Evolutionary conservation across 805 yeast species (phyloP), one percentile per base, ranked within the genome.

Genomic region (Saccharomycopsis synnaedendra): DNA sequence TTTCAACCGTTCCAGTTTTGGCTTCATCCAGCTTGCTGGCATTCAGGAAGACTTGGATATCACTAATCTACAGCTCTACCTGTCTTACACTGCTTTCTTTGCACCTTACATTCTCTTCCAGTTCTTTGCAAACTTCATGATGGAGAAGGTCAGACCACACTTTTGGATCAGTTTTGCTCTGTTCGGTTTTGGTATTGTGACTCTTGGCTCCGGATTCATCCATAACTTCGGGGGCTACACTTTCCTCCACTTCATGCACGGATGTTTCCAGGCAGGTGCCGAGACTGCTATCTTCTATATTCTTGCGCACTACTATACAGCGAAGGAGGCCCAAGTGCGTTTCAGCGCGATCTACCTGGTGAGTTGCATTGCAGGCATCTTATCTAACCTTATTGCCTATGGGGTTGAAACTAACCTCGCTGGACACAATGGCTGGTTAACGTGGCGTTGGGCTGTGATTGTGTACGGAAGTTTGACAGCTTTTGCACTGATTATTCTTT

Each of bases 271-370:
- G 62, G 74, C 85, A 31, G 82, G 86, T 35, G 74, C 82, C 55
- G 82, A 82, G 65, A 89, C 89, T 1, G 82, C 85, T 28, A 76
- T 83, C 54, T 83, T 82, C 61, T 82, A 81, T 60, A 68, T 82
- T 48, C 66, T 82, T 56, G 70, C 84, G 33, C 42, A 41, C 29
- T 50, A 50, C 27, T 82, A 82, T 63, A 67, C 75, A 38, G 71
- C 80, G 45, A 63, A 63, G 11, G 89, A 82, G 61, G 74, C 86
- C 8, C 86, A 81, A 64, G 73, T 76, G 57, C 65, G 90, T 45
- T 81, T 78, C 61, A 72, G 82, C 36, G 72, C 77, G 47, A 81
- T 83, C 63, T 82, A 40, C 31, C 80, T 82, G 32, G 77, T 82
- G 41, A 79, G 87, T 4, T 75, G 82, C 53, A 67, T 83, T 47